These are phyloP conservation scores for Dactylonectria macrodidyma DNA, from an alignment of 2,329 filamentous ascomycete species.

Conservation along the genomic window DNA sequence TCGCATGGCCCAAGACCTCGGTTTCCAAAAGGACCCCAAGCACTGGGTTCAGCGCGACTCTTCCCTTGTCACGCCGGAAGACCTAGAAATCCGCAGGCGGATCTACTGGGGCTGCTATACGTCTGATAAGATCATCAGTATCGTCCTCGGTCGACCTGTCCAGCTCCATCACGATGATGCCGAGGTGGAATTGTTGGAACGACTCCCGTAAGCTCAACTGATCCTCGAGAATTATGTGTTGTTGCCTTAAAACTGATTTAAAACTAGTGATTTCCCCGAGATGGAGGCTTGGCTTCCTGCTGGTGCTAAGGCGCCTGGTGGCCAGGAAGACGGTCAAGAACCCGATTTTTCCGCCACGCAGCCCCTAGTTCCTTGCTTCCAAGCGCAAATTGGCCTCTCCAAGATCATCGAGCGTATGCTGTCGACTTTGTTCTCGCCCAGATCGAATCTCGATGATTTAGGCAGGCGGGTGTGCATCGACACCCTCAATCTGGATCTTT, in stretches of 20 bases:
- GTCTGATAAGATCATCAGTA: constrained; percentile 47
- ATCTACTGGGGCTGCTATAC: constrained; percentile 51
- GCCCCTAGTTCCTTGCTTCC: constrained; percentile 12
- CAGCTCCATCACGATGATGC: constrained; percentile 33
- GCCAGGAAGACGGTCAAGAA: background rate
- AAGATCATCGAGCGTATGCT: constrained; percentile 17
- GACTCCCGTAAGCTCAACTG: constrained; percentile 13
- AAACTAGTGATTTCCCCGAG: constrained; percentile 13
- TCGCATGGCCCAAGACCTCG: constrained; percentile 49
- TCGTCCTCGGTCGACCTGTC: constrained; percentile 35
- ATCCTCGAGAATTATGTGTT: too few species aligned
- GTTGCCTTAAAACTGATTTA: background rate
- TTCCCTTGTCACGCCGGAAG: constrained; percentile 38
- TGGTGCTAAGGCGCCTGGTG: background rate
- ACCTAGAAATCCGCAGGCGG: constrained; percentile 47
- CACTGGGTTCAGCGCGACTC: constrained; percentile 33
- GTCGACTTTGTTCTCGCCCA: constrained; percentile 8
- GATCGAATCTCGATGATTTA: background rate
- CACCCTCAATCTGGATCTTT: constrained; percentile 1
- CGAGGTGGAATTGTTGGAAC: constrained; percentile 24
- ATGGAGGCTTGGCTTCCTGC: constrained; percentile 7
- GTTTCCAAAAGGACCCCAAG: constrained; percentile 24
- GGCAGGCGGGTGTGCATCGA: too few species aligned
- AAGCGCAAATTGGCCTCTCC: constrained; percentile 11
- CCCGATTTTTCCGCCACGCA: too few species aligned